phyloP scores from a whole-genome alignment of 2,329 filamentous ascomycete species.

The Lecanoromycetidae sp. region DNA sequence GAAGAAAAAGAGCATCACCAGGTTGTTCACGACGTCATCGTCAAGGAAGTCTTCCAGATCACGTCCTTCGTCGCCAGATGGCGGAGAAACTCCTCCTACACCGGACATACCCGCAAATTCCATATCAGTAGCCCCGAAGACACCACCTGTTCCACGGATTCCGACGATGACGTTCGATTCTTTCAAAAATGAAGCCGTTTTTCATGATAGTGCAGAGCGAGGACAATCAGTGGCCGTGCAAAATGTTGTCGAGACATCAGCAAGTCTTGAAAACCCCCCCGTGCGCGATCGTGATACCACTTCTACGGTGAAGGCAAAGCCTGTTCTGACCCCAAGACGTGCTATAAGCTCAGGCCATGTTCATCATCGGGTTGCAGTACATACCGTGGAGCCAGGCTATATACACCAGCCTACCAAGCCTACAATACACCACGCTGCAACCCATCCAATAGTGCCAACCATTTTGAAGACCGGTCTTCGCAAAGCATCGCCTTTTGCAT shows the following conservation, averaged over 20 bases:
- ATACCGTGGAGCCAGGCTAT: not conserved
- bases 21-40: slow-evolving; percentile 10
- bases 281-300: not conserved
- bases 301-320: not conserved
- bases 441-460: not conserved
- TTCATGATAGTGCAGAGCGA: not conserved
- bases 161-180: slow-evolving; percentile 6
- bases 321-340: not conserved
- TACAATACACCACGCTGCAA: not conserved
- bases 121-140: not conserved
- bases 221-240: not conserved
- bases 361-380: not conserved
- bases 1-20: slow-evolving; percentile 17
- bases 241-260: not conserved
- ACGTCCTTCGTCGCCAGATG: slow-evolving; percentile 5
- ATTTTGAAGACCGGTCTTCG: slow-evolving; percentile 6
- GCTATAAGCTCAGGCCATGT: not conserved
- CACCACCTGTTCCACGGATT: slow-evolving; percentile 3
- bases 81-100: not conserved
- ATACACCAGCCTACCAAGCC: not conserved
- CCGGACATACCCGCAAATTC: slow-evolving; percentile 7
- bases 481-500: not conserved
- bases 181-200: not conserved
- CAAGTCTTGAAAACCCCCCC: not conserved
- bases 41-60: slow-evolving; percentile 14